Evolutionary conservation across 306 rosid species (phyloP).

Genomic region (Canavalia gladiata): DNA sequence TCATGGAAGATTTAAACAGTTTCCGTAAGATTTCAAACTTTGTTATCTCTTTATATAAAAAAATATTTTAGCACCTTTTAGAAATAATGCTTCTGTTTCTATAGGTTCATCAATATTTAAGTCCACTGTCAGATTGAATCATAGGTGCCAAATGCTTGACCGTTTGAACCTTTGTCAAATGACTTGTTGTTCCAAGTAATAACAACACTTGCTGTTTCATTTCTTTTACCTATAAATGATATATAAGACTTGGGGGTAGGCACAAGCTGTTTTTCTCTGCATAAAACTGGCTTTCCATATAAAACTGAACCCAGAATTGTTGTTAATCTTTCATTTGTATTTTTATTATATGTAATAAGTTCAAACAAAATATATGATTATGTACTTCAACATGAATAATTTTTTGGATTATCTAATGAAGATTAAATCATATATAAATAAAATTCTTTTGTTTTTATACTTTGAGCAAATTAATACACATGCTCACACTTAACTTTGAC

Average conservation of each 20-base stretch:
- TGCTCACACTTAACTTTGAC: too few relatives aligned
- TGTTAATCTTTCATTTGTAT: too few relatives aligned
- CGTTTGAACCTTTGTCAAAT: constrained; percentile 68
- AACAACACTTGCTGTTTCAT: constrained; percentile 51
- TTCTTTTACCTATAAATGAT: constrained; percentile 77
- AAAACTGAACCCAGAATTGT: background rate
- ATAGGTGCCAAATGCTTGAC: constrained; percentile 73
- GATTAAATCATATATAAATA: too few relatives aligned
- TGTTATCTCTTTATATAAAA: too few relatives aligned
- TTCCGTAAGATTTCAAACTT: too few relatives aligned
- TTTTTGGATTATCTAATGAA: too few relatives aligned
- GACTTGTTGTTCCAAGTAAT: constrained; percentile 88
- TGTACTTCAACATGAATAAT: too few relatives aligned
- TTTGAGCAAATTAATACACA: too few relatives aligned
- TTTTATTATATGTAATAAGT: background rate
- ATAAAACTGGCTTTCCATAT: constrained; percentile 15
- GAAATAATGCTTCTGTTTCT: too few relatives aligned
- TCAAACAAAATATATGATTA: background rate
- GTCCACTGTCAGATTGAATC: constrained; percentile 74
- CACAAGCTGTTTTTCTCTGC: constrained; percentile 84
- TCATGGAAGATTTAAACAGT: too few relatives aligned
- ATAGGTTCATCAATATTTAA: constrained; percentile 47
- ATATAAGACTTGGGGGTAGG: constrained; percentile 79
- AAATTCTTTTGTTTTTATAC: too few relatives aligned
- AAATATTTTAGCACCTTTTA: too few relatives aligned